Base-by-base conservation (phyloP, 352 stramenopile genomes). In the Phytophthora cajani region DNA sequence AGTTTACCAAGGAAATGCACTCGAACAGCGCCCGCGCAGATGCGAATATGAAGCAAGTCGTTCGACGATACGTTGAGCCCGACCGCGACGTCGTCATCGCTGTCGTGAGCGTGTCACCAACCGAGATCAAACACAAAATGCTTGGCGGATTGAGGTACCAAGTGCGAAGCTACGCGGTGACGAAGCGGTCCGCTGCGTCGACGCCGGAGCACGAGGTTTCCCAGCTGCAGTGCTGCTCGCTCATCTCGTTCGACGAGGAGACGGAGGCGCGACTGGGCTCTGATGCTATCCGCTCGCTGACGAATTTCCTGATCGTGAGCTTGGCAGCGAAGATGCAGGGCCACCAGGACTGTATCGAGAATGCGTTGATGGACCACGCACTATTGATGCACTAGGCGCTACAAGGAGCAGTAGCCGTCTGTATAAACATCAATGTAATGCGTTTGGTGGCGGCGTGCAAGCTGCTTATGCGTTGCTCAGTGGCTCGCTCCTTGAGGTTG, bases 81-180 rank as follows among this genome's bases (percentile, higher is more conserved):
- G 57, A 81, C 5, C 72, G 76, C 9, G 64, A 81, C 32, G 42
- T 83, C 10, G 51, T 83, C 12, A 71, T 79, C 25, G 75, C 77
- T 54, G 71, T 74, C 19, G 67, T 72, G 7, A 55, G 77, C 16
- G 69, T 76, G 3, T 57, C 69, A 16, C 67, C 73, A 10, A 51
- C 77, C 11, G 70, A 81, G 60, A 69, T 86, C 8, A 69, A 60
- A 14, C 54, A 70, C 52, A 64, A 80, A 33, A 58, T 46, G 40
- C 54, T 74, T 8, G 16, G 21, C 10, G 67, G 67, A 7, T 66
- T 74, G 36, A 65, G 36, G 17, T 74, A 74, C 30, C 54, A 74
- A 58, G 67, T 74, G 7, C 60, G 62, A 16, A 69, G 61, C 44
- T 74, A 74, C 47, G 61, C 61, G 11, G 52, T 74, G 27, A 74